phyloP scores from a whole-genome alignment of 2,329 filamentous ascomycete species.

The Dryadomyces sulphureus region DNA sequence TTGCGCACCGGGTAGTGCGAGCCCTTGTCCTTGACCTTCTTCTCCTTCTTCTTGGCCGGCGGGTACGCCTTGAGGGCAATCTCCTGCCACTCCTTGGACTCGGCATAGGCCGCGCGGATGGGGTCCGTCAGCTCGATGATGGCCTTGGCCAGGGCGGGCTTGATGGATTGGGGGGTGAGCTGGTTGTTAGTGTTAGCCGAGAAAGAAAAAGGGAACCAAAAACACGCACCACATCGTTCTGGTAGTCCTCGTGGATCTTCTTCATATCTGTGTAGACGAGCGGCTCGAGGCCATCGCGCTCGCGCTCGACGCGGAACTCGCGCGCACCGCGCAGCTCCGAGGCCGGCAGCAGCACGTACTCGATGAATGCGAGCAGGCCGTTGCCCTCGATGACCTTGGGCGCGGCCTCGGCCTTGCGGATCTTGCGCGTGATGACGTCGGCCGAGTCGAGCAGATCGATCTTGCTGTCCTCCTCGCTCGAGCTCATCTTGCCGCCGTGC shows the following conservation, averaged over 20 bases:
- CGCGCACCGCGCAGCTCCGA: constrained; percentile 44
- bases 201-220: too few species aligned
- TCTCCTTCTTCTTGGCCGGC: constrained; percentile 45
- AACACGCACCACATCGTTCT: constrained; percentile 43
- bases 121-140: constrained; percentile 62
- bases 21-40: constrained; percentile 15
- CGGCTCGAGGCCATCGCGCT: constrained; percentile 51
- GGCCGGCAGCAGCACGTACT: constrained; percentile 73
- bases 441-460: constrained; percentile 80
- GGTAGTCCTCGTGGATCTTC: constrained; percentile 67
- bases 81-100: constrained; percentile 65
- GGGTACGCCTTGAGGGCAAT: constrained; percentile 72
- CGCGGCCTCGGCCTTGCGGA: constrained; percentile 69
- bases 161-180: constrained; percentile 74
- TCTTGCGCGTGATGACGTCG: constrained; percentile 64
- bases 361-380: constrained; percentile 72
- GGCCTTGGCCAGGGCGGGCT: constrained; percentile 64
- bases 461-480: constrained; percentile 66
- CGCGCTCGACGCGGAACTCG: constrained; percentile 54
- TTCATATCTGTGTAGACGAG: constrained; percentile 66
- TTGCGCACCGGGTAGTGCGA: constrained; percentile 13
- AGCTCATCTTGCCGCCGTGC: constrained; percentile 73
- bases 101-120: constrained; percentile 59
- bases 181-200: constrained; percentile 1
- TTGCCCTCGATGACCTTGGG: constrained; percentile 71